Evolutionary conservation across 1,284 basidiomycete species (phyloP), one percentile per base, ranked within the genome.

Genomic region (Sporisorium exsertum): DNA sequence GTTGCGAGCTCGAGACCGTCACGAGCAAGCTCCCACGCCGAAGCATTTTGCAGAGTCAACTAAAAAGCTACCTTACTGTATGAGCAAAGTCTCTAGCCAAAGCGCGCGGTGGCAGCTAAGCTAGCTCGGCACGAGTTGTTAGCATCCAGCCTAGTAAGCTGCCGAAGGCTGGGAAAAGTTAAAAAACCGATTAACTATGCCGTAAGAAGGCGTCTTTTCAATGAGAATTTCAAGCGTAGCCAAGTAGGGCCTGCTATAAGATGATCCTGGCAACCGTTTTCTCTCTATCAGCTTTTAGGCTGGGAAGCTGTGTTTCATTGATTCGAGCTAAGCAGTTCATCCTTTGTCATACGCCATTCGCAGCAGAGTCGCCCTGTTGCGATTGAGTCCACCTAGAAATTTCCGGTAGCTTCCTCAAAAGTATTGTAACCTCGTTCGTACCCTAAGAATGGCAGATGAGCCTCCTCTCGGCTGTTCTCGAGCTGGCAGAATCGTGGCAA

Each of bases 161-260:
- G 50, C 50, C 50, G 33, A 33, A 51, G 50, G 50, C 50, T 52
- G 50, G 50, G 50, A 52, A 52, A 37, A 52, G n/a, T 35, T 2
- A 24, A 37, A 52, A 24, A 50, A 50, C 24, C 13, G 37, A 18
- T 3, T 18, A 18, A 16, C 16, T 18, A 5, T 18, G 29, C 29
- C 49, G 49, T 50, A 50, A 33, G 33, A n/a, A 43, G 24, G 45
- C 26, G 35, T 15, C 35, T 35, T 40, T 40, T 40, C 12, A 13
- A 16, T 40, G 37, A 40, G 37, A 40, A 9, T n/a, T 12, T 40
- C 8, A 37, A 13, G 35, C 9, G 35, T 15, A 37, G 35, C 6
- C 5, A 35, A 35, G 15, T 20, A 9, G 18, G 16, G 37, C 37
- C 4, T 16, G 37, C 18, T 4, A 18, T 10, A 20, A 10, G 40